Evolutionary conservation across 2,329 filamentous ascomycete species (phyloP).

Genomic region (Pseudogymnoascus sp.): DNA sequence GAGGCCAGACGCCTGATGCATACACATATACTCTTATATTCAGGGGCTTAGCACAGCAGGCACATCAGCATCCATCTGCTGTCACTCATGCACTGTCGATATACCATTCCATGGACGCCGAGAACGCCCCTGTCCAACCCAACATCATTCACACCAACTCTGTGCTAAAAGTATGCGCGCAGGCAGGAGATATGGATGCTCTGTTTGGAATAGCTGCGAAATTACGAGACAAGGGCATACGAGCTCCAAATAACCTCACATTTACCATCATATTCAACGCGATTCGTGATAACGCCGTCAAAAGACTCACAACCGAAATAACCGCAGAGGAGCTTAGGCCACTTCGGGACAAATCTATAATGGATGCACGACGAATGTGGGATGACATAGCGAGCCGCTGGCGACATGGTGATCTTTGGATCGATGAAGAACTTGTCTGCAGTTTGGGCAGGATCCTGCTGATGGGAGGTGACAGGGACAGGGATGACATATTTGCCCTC

Average conservation of each 20-base stretch:
- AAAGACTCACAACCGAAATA: constrained; percentile 19
- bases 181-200: constrained; percentile 66
- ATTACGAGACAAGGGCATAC: constrained; percentile 54
- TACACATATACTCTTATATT: constrained; percentile 82
- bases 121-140: constrained; percentile 56
- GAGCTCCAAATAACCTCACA: constrained; percentile 61
- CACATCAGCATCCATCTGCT: constrained; percentile 45
- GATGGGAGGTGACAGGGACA: constrained; percentile 53
- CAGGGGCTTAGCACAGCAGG: constrained; percentile 58
- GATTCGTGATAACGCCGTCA: constrained; percentile 44
- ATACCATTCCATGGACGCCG: constrained; percentile 65
- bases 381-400: constrained; percentile 69
- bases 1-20: constrained; percentile 68
- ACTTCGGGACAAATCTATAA: constrained; percentile 39
- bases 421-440: constrained; percentile 74
- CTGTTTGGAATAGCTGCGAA: constrained; percentile 70
- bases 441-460: constrained; percentile 76
- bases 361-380: constrained; percentile 71
- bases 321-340: constrained; percentile 27
- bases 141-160: constrained; percentile 83
- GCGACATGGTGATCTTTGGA: constrained; percentile 57
- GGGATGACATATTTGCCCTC: constrained; percentile 64
- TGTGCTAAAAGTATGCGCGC: constrained; percentile 71
- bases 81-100: constrained; percentile 63
- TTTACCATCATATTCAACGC: constrained; percentile 80